Evolutionary conservation across 225 moss, liverwort and hornwort species (phyloP), one percentile per base, ranked within the genome.

Genomic region (Pseudoscleropodium purum): DNA sequence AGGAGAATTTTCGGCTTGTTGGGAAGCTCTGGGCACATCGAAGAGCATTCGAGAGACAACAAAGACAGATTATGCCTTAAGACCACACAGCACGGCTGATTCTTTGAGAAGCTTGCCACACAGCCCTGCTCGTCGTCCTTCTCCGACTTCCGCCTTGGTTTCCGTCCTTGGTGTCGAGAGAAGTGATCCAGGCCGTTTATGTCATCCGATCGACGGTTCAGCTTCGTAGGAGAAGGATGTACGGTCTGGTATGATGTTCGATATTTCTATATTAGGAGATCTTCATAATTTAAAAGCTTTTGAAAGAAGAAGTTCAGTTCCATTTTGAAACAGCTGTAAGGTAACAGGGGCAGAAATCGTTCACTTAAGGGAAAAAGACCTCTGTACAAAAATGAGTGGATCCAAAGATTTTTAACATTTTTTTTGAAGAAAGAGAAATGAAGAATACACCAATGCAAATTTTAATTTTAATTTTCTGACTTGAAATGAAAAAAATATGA

Each of bases 221-320:
- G 2, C 1, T n/a, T 30, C 26, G n/a, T 13, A 13, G 29, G 18
- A 45, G 31, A 6, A 64, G 31, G 73, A 68, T 85, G 89, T 81
- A 20, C 45, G 31, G 5, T 0, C 0, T 0, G 2, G 23, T 1
- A 34, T 10, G 81, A 81, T 87, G 67, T 77, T 43, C 29, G 18
- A 29, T 81, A 7, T 39, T 59, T n/a, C 60, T 83, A 52, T 66
- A 61, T 78, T 62, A 1, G 37, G 41, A 61, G 41, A 90, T 78
- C 69, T 87, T 69, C 61, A 4, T 49, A 19, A 24, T 43, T 18
- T 13, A 21, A 4, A 39, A 52, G 36, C 14, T 68, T 72, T 73
- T 30, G 8, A 21, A 56, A 69, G 84, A 57, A 59, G 37, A 7
- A 62, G 47, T 24, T 11, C 5, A 17, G 41, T 39, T 84, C 33